Percentiles rank a stretch among this genome's conserved stretches.
Conservation (phyloP, 139 green algal species). For the Zygnema circumcarinatum region DNA sequence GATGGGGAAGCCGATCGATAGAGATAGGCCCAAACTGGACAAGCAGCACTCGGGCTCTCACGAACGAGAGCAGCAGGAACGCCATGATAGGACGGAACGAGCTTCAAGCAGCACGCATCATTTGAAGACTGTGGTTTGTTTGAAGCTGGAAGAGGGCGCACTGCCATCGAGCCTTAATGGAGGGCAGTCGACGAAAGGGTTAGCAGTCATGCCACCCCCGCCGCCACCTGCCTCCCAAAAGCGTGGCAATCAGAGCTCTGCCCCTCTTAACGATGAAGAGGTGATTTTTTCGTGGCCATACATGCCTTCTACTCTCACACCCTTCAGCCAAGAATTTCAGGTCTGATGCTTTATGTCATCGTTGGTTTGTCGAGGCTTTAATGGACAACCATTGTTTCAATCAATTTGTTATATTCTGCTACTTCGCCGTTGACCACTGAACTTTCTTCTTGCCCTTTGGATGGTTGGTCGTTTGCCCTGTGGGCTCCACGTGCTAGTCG, state of each 20-base stretch:
- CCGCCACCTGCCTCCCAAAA: slow-evolving; percentile 13
- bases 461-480: too few species aligned
- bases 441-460: too few species aligned
- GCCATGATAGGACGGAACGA: not conserved
- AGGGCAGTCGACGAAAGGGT: not conserved
- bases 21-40: not conserved
- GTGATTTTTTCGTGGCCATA: not conserved
- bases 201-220: slow-evolving; percentile 7
- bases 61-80: not conserved
- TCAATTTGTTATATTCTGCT: not conserved
- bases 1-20: not conserved
- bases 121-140: not conserved
- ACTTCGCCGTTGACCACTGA: too few species aligned
- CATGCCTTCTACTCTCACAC: not conserved
- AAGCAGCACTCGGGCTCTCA: not conserved
- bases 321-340: too few species aligned
- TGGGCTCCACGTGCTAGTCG: too few species aligned
- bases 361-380: too few species aligned
- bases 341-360: too few species aligned
- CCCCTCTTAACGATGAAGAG: slow-evolving; percentile 27
- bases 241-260: not conserved
- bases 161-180: not conserved
- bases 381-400: not conserved
- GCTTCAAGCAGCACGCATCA: not conserved
- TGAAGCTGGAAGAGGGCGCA: not conserved